These are phyloP conservation scores for Hypoxylon sp. DNA, from an alignment of 2,329 filamentous ascomycete genomes.

Conservation along the genomic window DNA sequence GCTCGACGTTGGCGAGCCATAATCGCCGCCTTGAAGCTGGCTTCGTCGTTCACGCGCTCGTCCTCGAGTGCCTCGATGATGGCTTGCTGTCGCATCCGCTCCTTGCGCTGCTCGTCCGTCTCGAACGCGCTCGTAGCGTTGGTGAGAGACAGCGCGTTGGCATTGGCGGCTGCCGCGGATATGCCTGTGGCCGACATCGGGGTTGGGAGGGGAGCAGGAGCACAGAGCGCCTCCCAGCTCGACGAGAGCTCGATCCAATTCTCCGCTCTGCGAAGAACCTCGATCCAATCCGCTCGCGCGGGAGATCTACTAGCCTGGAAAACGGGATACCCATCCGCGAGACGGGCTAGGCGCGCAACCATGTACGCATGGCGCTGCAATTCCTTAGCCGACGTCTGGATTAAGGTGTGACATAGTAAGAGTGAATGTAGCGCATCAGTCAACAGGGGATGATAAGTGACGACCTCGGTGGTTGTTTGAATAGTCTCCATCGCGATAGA, in stretches of 20 bases:
- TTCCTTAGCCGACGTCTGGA: slow-evolving; percentile 81
- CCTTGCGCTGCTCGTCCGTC: slow-evolving; percentile 63
- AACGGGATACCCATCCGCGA: slow-evolving; percentile 82
- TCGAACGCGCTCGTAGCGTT: slow-evolving; percentile 49
- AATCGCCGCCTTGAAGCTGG: slow-evolving; percentile 70
- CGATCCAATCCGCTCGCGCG: slow-evolving; percentile 81
- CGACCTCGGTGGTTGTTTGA: slow-evolving; percentile 61
- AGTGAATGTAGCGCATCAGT: slow-evolving; percentile 81
- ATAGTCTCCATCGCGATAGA: slow-evolving; percentile 43
- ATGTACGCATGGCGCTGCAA: slow-evolving; percentile 82
- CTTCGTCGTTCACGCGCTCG: slow-evolving; percentile 73
- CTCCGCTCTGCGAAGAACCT: slow-evolving; percentile 71
- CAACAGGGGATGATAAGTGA: slow-evolving; percentile 84
- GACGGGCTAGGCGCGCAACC: slow-evolving; percentile 76
- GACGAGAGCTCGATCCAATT: slow-evolving; percentile 74
- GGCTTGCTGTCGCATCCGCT: slow-evolving; percentile 69
- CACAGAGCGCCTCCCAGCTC: slow-evolving; percentile 77
- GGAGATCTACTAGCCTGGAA: slow-evolving; percentile 78
- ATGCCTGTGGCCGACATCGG: slow-evolving; percentile 36
- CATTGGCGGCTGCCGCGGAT: slow-evolving; percentile 43
- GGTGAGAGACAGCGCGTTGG: slow-evolving; percentile 50
- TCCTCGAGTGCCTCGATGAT: slow-evolving; percentile 74
- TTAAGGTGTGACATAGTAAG: slow-evolving; percentile 79
- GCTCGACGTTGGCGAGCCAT: slow-evolving; percentile 66
- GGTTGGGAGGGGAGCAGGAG: slow-evolving; percentile 62